Evolutionary conservation across 371 early-diverging fungal species (phyloP), one percentile per base, ranked within the genome.

Genomic region (Mortierella polycephala): DNA sequence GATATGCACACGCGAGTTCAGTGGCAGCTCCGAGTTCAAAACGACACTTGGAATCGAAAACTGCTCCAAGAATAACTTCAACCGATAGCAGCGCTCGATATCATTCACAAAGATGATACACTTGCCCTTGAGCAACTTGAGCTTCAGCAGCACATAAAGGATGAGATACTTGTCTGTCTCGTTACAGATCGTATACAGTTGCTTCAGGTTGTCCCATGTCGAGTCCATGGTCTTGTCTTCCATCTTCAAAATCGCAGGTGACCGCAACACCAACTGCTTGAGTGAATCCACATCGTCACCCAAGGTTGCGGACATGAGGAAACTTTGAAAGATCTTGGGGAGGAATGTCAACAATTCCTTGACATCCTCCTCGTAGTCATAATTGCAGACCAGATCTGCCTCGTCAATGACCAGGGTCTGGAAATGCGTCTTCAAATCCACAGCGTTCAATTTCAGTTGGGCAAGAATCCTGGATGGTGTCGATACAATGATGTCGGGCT

Each of bases 1-100:
- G 69, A 97, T 96, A 75, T 98, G 97, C 74, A 74, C 66, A 68
- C 81, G 84, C 62, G 96, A 95, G 66, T 96, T 96, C 70, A 96
- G 75, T 2, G 99, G 99, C 66, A 99, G 75, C 84, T 96, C 98
- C 41, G 96, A 93, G 84, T 98, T 98, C 54, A 98, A 85, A 9
- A 96, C 94, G 57, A 96, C 96, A 30, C 92, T 87, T 61, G 87
- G 89, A 71, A 98, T 93, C 6, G 94, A 93, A 76, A 99, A 99
- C 81, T 96, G 96, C 81, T 99, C 98, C 81, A 99, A 76, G 74
- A 96, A 99, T 60, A 99, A 85, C 76, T 95, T 96, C 12, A 97
- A 82, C 23, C 93, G 89, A 83, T 96, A 99, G 69, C 96, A 93
- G 41, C 96, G 88, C 59, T 97, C 97, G 64, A 96, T 94, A 57